phyloP scores from a whole-genome alignment of 768 basidiomycete species.

The Russula abietina region DNA sequence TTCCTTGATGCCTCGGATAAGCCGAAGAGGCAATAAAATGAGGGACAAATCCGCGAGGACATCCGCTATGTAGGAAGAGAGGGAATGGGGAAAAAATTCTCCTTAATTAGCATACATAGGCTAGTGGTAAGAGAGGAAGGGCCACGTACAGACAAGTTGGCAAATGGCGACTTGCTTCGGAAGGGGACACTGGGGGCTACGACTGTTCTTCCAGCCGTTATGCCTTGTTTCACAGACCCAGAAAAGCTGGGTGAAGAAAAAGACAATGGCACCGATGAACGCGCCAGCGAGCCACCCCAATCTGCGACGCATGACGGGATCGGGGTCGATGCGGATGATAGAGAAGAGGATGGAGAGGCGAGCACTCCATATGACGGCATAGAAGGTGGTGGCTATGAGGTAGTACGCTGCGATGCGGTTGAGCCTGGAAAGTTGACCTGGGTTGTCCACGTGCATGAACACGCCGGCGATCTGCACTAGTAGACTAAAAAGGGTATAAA shows the following conservation, averaged over 20 bases:
- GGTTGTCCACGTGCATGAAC: constrained; percentile 28
- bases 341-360: constrained; percentile 51
- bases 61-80: constrained; percentile 36
- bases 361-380: constrained; percentile 31
- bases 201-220: constrained; percentile 35
- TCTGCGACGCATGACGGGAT: constrained; percentile 21
- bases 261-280: constrained; percentile 33
- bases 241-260: constrained; percentile 42
- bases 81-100: no score
- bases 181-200: constrained; percentile 39
- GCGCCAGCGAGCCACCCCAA: constrained; percentile 23
- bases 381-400: constrained; percentile 29
- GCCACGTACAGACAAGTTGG: constrained; percentile 46
- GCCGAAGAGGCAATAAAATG: constrained; percentile 40
- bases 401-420: constrained; percentile 29
- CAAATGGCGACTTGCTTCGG: constrained; percentile 43
- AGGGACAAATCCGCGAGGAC: constrained; percentile 42
- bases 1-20: constrained; percentile 41
- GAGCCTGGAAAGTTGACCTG: constrained; percentile 21
- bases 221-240: constrained; percentile 39
- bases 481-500: constrained; percentile 10
- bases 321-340: constrained; percentile 47
- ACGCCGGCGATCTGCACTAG: constrained; percentile 27
- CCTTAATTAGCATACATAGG: no score
- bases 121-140: not conserved